Conservation (phyloP, 208 protist genomes). For the Phytomonas serpens region DNA sequence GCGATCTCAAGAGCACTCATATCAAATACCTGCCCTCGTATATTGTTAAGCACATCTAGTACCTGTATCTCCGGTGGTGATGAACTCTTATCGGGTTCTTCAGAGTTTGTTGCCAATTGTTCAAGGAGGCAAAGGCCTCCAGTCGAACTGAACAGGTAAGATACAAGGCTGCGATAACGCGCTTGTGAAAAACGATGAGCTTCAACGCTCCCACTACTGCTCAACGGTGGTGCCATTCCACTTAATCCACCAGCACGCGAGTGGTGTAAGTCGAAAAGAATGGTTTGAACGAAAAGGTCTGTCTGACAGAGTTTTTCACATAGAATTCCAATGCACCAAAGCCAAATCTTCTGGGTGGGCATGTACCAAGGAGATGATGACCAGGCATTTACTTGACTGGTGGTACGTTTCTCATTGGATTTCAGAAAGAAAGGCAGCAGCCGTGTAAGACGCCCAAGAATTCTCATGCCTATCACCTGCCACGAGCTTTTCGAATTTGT, state of each 20-base stretch:
- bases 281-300: constrained; percentile 26
- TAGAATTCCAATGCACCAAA: constrained; percentile 27
- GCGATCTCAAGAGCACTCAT: constrained; percentile 49
- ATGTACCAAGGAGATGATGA: not conserved
- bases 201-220: not conserved
- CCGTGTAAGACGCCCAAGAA: constrained; percentile 28
- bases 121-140: constrained; percentile 56
- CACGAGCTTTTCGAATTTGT: not conserved
- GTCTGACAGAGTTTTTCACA: constrained; percentile 27
- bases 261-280: constrained; percentile 34
- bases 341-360: constrained; percentile 23
- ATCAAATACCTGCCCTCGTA: constrained; percentile 27
- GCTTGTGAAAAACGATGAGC: not conserved
- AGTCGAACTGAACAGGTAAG: constrained; percentile 57
- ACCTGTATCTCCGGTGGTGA: not conserved
- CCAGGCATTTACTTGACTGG: constrained; percentile 4
- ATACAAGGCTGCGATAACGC: constrained; percentile 24
- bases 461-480: not conserved
- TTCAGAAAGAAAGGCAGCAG: constrained; percentile 19
- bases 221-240: not conserved
- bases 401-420: constrained; percentile 1
- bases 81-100: not conserved
- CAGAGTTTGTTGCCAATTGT: constrained; percentile 12
- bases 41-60: not conserved
- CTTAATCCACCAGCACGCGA: not conserved